A percentile compares a stretch with the other conserved stretches of the same genome.
phyloP scores from a whole-genome alignment of 2,329 filamentous ascomycete genomes.

The Botrytis elliptica region DNA sequence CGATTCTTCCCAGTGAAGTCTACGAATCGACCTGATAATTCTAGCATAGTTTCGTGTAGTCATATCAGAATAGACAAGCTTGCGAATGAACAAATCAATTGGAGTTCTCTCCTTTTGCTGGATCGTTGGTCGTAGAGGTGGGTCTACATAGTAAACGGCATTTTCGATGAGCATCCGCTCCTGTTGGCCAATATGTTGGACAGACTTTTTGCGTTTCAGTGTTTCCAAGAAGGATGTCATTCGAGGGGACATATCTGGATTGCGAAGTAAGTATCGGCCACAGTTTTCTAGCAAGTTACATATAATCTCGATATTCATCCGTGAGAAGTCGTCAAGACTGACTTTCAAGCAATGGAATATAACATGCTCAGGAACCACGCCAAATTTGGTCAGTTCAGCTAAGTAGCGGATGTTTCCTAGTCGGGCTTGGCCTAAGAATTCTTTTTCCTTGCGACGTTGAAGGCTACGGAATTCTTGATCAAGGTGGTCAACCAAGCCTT shows the following conservation, averaged over 20 bases:
- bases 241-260: slow-evolving; percentile 85
- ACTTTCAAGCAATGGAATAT: slow-evolving; percentile 99
- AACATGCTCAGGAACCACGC: slow-evolving; percentile 95
- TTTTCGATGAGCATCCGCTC: slow-evolving; percentile 99
- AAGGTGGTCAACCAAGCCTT: slow-evolving; percentile 85
- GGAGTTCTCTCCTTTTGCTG: slow-evolving; percentile 95
- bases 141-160: slow-evolving; percentile 96
- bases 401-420: slow-evolving; percentile 96
- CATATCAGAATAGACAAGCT: slow-evolving; percentile 89
- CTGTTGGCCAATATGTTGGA: slow-evolving; percentile 91
- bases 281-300: slow-evolving; percentile 96
- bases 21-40: slow-evolving; percentile 88
- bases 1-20: slow-evolving; percentile 94
- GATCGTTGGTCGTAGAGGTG: slow-evolving; percentile 88
- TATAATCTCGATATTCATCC: slow-evolving; percentile 99
- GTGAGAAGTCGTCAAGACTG: slow-evolving; percentile 93
- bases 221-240: slow-evolving; percentile 96
- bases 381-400: slow-evolving; percentile 95
- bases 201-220: slow-evolving; percentile 90
- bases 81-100: slow-evolving; percentile 87
- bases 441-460: slow-evolving; percentile 95
- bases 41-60: slow-evolving; percentile 93
- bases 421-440: slow-evolving; percentile 91
- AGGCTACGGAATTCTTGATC: slow-evolving; percentile 96
- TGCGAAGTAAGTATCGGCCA: slow-evolving; percentile 88